Conservation (phyloP, 352 stramenopile genomes). For the Phytophthora kernoviae region DNA sequence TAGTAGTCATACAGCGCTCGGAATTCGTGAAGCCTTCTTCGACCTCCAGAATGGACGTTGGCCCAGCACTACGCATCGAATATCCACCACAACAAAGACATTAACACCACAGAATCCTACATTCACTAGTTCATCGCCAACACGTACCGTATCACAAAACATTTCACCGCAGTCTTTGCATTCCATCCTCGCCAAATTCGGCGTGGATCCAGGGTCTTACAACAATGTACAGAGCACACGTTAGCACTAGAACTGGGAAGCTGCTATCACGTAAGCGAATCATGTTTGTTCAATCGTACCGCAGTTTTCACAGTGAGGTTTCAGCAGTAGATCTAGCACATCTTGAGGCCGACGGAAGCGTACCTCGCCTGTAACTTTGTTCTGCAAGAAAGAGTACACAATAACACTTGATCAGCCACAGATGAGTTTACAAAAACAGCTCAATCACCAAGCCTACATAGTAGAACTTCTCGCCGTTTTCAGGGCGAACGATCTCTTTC, state of each 20-base stretch:
- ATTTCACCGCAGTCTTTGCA: slow-evolving; percentile 90
- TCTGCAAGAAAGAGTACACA: slow-evolving; percentile 45
- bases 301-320: slow-evolving; percentile 91
- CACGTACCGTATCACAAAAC: slow-evolving; percentile 80
- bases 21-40: slow-evolving; percentile 82
- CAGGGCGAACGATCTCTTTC: slow-evolving; percentile 90
- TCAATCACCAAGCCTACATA: slow-evolving; percentile 63
- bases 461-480: slow-evolving; percentile 86
- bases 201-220: slow-evolving; percentile 13
- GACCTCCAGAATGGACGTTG: slow-evolving; percentile 87
- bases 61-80: slow-evolving; percentile 69
- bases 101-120: not conserved
- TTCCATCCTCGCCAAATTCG: slow-evolving; percentile 73
- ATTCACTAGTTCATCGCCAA: slow-evolving; percentile 19
- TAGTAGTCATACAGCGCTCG: slow-evolving; percentile 92
- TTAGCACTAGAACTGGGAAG: not conserved
- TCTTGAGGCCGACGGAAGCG: slow-evolving; percentile 90
- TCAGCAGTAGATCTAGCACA: slow-evolving; percentile 90
- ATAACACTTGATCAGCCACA: slow-evolving; percentile 3
- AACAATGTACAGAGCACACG: not conserved
- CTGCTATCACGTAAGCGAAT: not conserved
- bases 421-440: not conserved
- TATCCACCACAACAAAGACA: not conserved
- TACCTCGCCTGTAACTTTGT: slow-evolving; percentile 93
- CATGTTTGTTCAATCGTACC: slow-evolving; percentile 29